Base-by-base conservation (phyloP, 257 asterid species). In the Lycium ferocissimum region DNA sequence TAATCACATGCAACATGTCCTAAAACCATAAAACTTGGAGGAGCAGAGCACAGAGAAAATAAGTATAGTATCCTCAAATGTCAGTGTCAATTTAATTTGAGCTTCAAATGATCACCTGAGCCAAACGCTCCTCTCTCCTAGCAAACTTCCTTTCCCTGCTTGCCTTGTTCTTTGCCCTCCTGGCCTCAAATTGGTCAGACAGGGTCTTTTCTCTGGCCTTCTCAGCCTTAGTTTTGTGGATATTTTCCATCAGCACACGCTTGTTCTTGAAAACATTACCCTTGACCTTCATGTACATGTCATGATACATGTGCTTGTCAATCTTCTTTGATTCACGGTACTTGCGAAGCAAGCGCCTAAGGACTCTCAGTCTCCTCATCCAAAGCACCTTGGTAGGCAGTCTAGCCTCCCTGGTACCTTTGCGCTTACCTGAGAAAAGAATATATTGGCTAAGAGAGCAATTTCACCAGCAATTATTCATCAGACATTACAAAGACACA, bases 301-400 rank as follows among this genome's bases (percentile, higher is more conserved):
- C 82, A 53, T 76, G 82, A 3, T 76, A 76, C 82, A 76, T 76
- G 82, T 76, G 82, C 8, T 33, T 76, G 82, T 76, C 82, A 26
- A 76, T 76, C 65, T 76, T 76, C 82, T 76, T 76, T 51, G 82
- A 76, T 54, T 76, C 82, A 62, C 82, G 53, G 40, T 76, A 76
- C 82, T 76, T 76, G 47, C 82, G 82, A 26, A 76, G 82, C 65
- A 76, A 76, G 18, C 82, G 82, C 65, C 82, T 76, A 18, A 76
- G 82, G 26, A 76, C 82, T 76, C 82, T 76, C 82, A 76, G 13
- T 76, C 82, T 76, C 82, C 82, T 76, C 82, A 76, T 76, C 82
- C 82, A 76, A 53, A 76, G 82, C 15, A 76, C 65, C 65, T 76
- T 76, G 40, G 82, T 76, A 33, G 82, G 82, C 5, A 76, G 47